Conservation (phyloP, 495 filamentous ascomycete genomes). For the Xylaria cubensis region DNA sequence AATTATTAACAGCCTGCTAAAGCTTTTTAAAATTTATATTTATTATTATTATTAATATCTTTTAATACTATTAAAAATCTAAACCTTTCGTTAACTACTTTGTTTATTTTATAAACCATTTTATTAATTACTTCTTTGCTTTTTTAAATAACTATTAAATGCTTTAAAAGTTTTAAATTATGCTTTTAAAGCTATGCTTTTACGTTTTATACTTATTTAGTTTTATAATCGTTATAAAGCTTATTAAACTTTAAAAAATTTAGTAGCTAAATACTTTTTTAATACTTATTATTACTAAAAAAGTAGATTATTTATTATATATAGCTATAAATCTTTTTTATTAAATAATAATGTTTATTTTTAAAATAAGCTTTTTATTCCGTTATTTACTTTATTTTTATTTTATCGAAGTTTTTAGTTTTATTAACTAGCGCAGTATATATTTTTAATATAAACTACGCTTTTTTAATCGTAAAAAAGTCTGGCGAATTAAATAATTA, state of each 20-base stretch:
- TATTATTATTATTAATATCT: no score
- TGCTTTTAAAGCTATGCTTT: not conserved
- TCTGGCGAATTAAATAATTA: not conserved
- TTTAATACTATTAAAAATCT: no score
- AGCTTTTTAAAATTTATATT: no score
- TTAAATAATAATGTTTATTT: not conserved
- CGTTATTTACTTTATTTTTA: not conserved
- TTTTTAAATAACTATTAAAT: not conserved
- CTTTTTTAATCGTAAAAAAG: not conserved
- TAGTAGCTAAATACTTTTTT: not conserved
- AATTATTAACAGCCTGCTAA: no score
- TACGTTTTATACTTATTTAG: not conserved
- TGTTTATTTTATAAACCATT: not conserved
- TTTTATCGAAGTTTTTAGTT: slow-evolving; percentile 16
- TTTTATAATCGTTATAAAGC: not conserved
- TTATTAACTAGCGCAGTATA: not conserved
- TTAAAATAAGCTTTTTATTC: not conserved
- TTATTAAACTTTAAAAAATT: not conserved
- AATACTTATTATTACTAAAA: not conserved
- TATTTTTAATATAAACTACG: not conserved
- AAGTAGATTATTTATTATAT: not conserved
- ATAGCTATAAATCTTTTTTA: slow-evolving; percentile 1
- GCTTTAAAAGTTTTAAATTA: not conserved
- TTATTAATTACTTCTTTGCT: not conserved
- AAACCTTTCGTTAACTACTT: no score